A percentile compares a stretch with the other conserved stretches of the same genome.
phyloP scores from a whole-genome alignment of 495 filamentous ascomycete species.

The Hyaloscypha finlandica region DNA sequence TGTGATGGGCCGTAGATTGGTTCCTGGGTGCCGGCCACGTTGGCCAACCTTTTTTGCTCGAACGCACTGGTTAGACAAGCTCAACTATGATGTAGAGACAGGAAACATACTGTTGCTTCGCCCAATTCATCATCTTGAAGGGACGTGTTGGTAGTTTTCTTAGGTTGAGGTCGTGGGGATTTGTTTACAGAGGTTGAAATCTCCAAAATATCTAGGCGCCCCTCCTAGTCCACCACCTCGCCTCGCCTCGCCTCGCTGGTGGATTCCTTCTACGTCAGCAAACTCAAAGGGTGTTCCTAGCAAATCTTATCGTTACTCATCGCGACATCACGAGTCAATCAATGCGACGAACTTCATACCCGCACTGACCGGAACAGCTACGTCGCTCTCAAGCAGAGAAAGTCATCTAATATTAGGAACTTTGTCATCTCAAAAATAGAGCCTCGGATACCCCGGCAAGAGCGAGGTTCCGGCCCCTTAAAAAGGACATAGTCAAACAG shows the following conservation, averaged over 20 bases:
- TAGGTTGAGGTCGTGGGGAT: conserved; percentile 11
- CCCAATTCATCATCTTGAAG: conserved; percentile 59
- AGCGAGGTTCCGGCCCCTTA: neutral
- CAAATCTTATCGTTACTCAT: neutral
- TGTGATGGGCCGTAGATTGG: conserved; percentile 93
- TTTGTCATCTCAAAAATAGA: neutral
- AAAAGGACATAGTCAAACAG: no score
- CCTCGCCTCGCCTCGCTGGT: neutral
- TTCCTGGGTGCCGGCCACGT: conserved; percentile 92
- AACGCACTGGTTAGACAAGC: conserved; percentile 21
- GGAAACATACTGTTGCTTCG: conserved; percentile 65
- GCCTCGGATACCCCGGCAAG: neutral
- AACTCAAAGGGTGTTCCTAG: neutral
- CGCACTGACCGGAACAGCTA: neutral
- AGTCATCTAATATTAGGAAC: neutral
- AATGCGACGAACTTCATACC: neutral
- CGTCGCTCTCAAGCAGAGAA: neutral
- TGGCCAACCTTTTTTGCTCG: conserved; percentile 67
- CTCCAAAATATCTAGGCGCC: conserved; percentile 7
- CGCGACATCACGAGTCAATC: neutral
- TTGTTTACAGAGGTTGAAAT: conserved; percentile 17
- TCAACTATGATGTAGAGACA: conserved; percentile 1
- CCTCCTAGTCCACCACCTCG: conserved; percentile 15
- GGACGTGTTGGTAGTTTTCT: conserved; percentile 2
- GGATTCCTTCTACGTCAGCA: conserved; percentile 19